phyloP scores from a whole-genome alignment of 2,329 filamentous ascomycete species.

The Cryphonectria naterciae region DNA sequence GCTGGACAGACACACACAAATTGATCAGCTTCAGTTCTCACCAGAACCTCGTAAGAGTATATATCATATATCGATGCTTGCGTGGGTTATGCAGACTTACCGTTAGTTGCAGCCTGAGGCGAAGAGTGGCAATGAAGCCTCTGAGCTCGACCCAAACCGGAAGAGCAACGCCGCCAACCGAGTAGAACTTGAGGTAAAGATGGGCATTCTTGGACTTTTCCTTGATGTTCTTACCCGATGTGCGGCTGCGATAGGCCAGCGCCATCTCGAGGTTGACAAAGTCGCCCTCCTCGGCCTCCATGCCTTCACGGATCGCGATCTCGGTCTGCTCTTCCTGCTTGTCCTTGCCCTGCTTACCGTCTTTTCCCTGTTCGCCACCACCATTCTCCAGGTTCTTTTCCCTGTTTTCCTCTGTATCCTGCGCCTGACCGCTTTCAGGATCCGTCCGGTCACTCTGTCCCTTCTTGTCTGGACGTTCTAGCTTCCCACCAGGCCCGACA shows the following conservation, averaged over 20 bases:
- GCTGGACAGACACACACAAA: conserved; percentile 36
- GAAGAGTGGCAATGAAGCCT: conserved; percentile 71
- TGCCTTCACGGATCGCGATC: conserved; percentile 54
- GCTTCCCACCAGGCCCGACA: conserved; percentile 61
- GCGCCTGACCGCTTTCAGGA: conserved; percentile 38
- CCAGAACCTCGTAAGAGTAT: too few species aligned
- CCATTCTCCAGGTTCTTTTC: conserved; percentile 41
- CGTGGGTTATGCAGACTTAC: conserved; percentile 9
- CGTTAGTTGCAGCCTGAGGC: conserved; percentile 71
- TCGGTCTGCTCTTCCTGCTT: conserved; percentile 44
- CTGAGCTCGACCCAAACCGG: conserved; percentile 77
- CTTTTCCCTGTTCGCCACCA: conserved; percentile 39
- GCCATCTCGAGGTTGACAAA: conserved; percentile 79
- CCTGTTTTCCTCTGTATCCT: conserved; percentile 39
- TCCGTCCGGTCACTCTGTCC: conserved; percentile 51
- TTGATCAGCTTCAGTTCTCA: background rate
- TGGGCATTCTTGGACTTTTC: conserved; percentile 73
- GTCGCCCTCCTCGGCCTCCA: conserved; percentile 77
- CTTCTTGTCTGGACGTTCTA: conserved; percentile 45
- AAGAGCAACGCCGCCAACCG: conserved; percentile 57
- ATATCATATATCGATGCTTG: background rate
- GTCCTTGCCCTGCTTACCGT: conserved; percentile 40
- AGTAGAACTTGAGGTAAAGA: conserved; percentile 72
- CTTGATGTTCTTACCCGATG: conserved; percentile 61
- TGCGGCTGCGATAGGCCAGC: conserved; percentile 71